A percentile compares a stretch with the other conserved stretches of the same genome.
Conservation (phyloP, 208 protist genomes). For the Herpetomonas tarakana region DNA sequence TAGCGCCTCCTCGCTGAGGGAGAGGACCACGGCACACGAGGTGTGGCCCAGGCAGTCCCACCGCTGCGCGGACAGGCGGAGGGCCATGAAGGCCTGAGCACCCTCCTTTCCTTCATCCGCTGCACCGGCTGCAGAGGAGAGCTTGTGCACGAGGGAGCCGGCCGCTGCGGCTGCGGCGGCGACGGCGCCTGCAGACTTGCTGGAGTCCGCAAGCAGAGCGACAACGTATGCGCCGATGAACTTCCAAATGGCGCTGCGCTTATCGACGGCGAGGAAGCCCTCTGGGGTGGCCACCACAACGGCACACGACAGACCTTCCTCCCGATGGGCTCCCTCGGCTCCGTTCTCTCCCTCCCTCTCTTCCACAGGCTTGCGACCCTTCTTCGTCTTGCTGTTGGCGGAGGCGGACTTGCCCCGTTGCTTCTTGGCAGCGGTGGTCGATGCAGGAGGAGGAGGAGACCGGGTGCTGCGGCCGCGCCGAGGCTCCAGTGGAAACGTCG, state of each 20-base stretch:
- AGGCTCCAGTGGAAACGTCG: conserved; percentile 14
- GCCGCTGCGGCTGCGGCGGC: not conserved
- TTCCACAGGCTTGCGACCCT: conserved; percentile 7
- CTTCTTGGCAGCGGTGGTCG: too few relatives aligned
- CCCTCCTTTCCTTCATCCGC: too few relatives aligned
- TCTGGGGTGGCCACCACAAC: conserved; percentile 44
- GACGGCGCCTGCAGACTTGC: not conserved
- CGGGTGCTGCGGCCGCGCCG: too few relatives aligned
- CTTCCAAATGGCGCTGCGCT: conserved; percentile 69
- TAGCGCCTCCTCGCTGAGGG: conserved; percentile 14
- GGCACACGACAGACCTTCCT: conserved; percentile 12
- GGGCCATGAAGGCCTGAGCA: conserved; percentile 6
- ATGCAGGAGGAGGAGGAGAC: not conserved
- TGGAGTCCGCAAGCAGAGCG: conserved; percentile 5
- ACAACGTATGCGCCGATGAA: conserved; percentile 47
- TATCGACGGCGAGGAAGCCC: conserved; percentile 45
- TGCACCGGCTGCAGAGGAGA: too few relatives aligned
- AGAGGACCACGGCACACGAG: conserved; percentile 25
- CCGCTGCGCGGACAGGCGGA: conserved; percentile 35
- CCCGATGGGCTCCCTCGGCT: not conserved
- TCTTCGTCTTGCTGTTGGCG: not conserved
- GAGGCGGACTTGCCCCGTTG: too few relatives aligned
- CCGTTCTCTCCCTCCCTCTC: not conserved
- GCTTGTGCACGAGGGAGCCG: not conserved
- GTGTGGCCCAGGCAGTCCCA: conserved; percentile 64